phyloP scores from a whole-genome alignment of 2,329 filamentous ascomycete species.

The Colletotrichum tabaci region DNA sequence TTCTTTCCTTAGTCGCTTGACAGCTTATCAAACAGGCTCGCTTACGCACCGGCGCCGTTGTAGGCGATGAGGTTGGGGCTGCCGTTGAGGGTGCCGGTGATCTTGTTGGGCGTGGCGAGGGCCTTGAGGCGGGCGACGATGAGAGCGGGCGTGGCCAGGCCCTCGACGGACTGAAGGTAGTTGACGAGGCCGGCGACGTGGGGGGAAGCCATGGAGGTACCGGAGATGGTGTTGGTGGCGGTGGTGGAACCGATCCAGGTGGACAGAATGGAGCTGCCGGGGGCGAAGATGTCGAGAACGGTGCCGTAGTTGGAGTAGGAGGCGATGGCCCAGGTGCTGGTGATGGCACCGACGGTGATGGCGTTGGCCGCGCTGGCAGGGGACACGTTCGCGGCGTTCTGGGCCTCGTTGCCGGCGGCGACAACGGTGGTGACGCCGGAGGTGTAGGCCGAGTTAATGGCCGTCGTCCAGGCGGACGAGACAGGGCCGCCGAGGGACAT shows the following conservation, averaged over 20 bases:
- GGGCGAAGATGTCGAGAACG: slow-evolving; percentile 66
- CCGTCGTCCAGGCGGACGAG: slow-evolving; percentile 62
- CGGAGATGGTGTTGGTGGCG: slow-evolving; percentile 64
- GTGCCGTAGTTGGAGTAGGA: slow-evolving; percentile 66
- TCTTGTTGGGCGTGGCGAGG: slow-evolving; percentile 56
- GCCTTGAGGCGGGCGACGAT: slow-evolving; percentile 59
- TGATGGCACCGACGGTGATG: slow-evolving; percentile 68
- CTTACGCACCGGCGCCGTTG: slow-evolving; percentile 55
- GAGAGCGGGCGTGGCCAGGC: slow-evolving; percentile 55
- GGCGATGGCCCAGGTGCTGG: slow-evolving; percentile 55
- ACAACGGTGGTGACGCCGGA: slow-evolving; percentile 67
- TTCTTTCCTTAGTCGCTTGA: not conserved
- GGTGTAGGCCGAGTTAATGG: slow-evolving; percentile 61
- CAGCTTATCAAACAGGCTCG: not conserved
- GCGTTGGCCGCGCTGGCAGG: slow-evolving; percentile 64
- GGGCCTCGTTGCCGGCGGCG: slow-evolving; percentile 68
- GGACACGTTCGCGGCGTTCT: slow-evolving; percentile 54
- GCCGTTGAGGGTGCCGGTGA: slow-evolving; percentile 51
- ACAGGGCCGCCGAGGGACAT: slow-evolving; percentile 67
- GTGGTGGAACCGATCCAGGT: slow-evolving; percentile 60
- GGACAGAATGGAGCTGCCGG: slow-evolving; percentile 62
- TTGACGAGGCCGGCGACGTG: slow-evolving; percentile 73
- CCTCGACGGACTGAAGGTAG: slow-evolving; percentile 67
- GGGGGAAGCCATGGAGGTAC: slow-evolving; percentile 75
- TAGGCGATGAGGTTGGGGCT: slow-evolving; percentile 64